These are phyloP conservation scores for Flaveria bidentis DNA, from an alignment of 129 eudicot genomes.

Conservation along the genomic window DNA sequence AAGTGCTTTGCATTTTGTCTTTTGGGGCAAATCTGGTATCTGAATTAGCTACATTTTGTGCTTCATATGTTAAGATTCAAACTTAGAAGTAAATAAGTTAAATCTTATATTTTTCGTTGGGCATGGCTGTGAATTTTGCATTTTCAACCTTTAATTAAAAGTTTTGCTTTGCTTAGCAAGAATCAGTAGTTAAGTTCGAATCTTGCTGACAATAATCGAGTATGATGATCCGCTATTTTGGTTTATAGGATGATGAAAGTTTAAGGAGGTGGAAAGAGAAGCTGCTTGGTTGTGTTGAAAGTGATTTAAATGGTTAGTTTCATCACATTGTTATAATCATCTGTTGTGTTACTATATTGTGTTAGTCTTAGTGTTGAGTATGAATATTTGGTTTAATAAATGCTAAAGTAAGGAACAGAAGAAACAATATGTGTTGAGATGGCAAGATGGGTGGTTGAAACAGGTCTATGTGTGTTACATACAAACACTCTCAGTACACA, in stretches of 20 bases:
- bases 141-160: slow-evolving; percentile 2
- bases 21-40: not conserved
- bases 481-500: slow-evolving; percentile 1
- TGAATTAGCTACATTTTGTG: not conserved
- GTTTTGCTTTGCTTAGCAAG: not conserved
- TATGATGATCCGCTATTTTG: not conserved
- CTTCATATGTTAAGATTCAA: not conserved
- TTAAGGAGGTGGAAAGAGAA: slow-evolving; percentile 89
- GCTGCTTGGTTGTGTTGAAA: slow-evolving; percentile 70
- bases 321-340: slow-evolving; percentile 4
- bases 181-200: not conserved
- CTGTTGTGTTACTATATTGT: not conserved
- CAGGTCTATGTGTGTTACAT: slow-evolving; percentile 10
- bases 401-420: slow-evolving; percentile 4
- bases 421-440: slow-evolving; percentile 2
- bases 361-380: not conserved
- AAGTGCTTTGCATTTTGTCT: not conserved
- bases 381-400: not conserved
- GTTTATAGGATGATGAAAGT: slow-evolving; percentile 71
- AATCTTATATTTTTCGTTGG: not conserved
- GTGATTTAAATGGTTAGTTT: slow-evolving; percentile 71
- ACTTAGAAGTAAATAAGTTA: slow-evolving; percentile 12
- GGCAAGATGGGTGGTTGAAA: not conserved
- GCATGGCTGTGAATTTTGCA: not conserved
- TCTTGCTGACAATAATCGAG: not conserved